Conservation (phyloP, 495 filamentous ascomycete genomes). For the Amphirosellinia nigrospora region DNA sequence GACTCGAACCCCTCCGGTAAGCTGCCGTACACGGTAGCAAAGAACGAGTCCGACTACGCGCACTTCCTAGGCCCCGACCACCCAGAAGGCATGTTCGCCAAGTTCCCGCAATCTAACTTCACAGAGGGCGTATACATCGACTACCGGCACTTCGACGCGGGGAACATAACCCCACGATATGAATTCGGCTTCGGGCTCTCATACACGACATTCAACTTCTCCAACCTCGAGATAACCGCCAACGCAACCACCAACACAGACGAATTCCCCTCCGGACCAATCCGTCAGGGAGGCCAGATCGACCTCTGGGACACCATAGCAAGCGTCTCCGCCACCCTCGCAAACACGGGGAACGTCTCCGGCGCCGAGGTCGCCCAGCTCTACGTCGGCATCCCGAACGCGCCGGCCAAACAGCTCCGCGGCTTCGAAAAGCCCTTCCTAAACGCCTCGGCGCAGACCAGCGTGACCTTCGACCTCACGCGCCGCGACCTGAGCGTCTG, state of each 20-base stretch:
- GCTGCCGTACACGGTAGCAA: constrained; percentile 65
- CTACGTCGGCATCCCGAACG: constrained; percentile 56
- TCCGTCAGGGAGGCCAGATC: constrained; percentile 54
- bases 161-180: constrained; percentile 61
- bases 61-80: constrained; percentile 16
- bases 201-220: constrained; percentile 62
- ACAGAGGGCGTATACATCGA: constrained; percentile 59
- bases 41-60: constrained; percentile 58
- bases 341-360: constrained; percentile 51
- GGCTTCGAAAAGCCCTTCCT: constrained; percentile 61
- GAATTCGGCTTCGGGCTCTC: constrained; percentile 69
- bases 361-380: constrained; percentile 58
- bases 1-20: constrained; percentile 58
- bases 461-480: constrained; percentile 52
- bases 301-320: constrained; percentile 55
- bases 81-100: constrained; percentile 21
- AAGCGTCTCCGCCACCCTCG: constrained; percentile 46
- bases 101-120: constrained; percentile 56
- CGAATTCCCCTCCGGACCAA: constrained; percentile 32
- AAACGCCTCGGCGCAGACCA: constrained; percentile 40
- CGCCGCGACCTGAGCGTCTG: constrained; percentile 63
- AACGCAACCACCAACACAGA: not conserved
- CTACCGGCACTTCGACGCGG: constrained; percentile 61
- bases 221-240: constrained; percentile 34
- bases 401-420: constrained; percentile 57